Evolutionary conservation across 2,329 filamentous ascomycete species (phyloP).

Genomic region (Arthrobotrys musiformis): DNA sequence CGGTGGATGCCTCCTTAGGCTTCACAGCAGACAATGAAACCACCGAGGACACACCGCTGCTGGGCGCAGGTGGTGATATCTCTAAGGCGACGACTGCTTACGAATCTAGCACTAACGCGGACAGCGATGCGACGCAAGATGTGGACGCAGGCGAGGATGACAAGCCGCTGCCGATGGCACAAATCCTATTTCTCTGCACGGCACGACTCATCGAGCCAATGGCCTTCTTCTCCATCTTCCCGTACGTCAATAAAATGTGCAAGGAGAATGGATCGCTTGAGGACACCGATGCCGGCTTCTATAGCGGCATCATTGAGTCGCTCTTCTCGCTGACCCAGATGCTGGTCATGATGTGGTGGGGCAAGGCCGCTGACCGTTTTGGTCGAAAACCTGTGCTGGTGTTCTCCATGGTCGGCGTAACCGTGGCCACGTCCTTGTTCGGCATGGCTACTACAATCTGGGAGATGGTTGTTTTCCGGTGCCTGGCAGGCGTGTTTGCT

Average conservation of each 20-base stretch:
- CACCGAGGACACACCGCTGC: conserved; percentile 16
- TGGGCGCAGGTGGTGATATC: not conserved
- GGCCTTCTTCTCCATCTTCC: conserved; percentile 85
- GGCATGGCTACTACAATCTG: conserved; percentile 74
- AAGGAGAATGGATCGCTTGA: conserved; percentile 72
- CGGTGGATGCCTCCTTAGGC: not conserved
- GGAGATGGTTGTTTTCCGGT: conserved; percentile 80
- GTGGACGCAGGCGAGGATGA: conserved; percentile 61
- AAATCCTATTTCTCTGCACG: conserved; percentile 79
- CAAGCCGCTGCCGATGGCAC: conserved; percentile 70
- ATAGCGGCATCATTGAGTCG: conserved; percentile 78
- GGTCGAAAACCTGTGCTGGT: conserved; percentile 80
- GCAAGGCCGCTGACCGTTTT: conserved; percentile 73
- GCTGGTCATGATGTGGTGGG: conserved; percentile 80
- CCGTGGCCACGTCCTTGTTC: conserved; percentile 72
- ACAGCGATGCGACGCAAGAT: conserved; percentile 3
- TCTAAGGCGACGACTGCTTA: conserved; percentile 1
- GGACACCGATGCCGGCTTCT: conserved; percentile 79
- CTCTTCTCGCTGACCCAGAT: conserved; percentile 81
- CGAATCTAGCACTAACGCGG: not conserved
- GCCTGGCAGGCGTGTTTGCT: conserved; percentile 77
- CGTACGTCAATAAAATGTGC: conserved; percentile 83
- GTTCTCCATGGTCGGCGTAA: conserved; percentile 73
- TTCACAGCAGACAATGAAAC: not conserved
- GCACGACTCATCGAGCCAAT: conserved; percentile 78